These are phyloP conservation scores for Geotrichum macrosporum DNA, from an alignment of 1,139 yeast genomes.

Conservation along the genomic window DNA sequence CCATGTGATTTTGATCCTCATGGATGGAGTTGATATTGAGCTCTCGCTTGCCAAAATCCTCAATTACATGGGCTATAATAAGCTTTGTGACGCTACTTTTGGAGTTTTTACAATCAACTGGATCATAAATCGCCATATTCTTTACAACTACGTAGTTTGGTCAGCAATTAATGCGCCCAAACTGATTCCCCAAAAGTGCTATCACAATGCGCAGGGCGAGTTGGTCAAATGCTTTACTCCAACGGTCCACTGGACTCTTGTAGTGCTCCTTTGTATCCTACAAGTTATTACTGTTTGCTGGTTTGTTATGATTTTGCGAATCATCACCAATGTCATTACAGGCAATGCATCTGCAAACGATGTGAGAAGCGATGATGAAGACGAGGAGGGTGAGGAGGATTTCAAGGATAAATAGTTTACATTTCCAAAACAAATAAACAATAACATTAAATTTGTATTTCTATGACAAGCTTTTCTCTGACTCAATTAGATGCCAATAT, in stretches of 20 bases:
- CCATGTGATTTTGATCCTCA: constrained; percentile 66
- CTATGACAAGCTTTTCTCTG: background rate
- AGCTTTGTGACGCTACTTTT: constrained; percentile 65
- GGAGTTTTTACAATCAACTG: constrained; percentile 62
- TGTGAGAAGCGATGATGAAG: constrained; percentile 77
- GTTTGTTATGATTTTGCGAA: constrained; percentile 69
- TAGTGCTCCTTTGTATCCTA: constrained; percentile 56
- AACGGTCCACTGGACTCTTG: constrained; percentile 47
- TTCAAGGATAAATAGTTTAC: background rate
- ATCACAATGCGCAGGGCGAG: constrained; percentile 29
- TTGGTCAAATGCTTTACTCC: constrained; percentile 57
- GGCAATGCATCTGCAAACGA: constrained; percentile 75
- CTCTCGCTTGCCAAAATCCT: constrained; percentile 71
- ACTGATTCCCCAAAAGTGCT: constrained; percentile 29
- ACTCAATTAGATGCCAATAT: constrained; percentile 54
- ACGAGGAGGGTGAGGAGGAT: constrained; percentile 25
- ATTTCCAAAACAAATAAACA: background rate
- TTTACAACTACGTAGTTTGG: constrained; percentile 60
- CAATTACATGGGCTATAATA: constrained; percentile 61
- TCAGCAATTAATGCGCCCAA: constrained; percentile 32
- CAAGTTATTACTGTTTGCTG: constrained; percentile 67
- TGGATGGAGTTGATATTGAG: constrained; percentile 79
- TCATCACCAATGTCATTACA: constrained; percentile 60
- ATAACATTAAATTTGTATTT: background rate
- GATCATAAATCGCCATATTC: constrained; percentile 69